Percentiles rank a stretch among this genome's conserved stretches.
phyloP scores from a whole-genome alignment of 352 stramenopile genomes.

The Globisporangium alternatum region DNA sequence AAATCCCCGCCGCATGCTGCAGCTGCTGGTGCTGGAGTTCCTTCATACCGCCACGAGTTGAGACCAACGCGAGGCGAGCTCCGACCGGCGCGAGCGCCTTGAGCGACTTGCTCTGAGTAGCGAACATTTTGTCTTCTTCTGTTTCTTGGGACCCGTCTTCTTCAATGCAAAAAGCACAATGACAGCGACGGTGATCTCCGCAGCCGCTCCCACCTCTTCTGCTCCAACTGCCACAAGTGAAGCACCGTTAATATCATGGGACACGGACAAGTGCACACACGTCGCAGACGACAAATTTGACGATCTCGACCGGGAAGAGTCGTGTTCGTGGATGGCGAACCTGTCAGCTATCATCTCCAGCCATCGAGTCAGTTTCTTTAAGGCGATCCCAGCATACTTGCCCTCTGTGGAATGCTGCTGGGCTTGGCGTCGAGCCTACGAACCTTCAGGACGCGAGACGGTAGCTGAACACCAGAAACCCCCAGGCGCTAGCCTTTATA shows the following conservation, averaged over 20 bases:
- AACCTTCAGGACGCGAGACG: background rate
- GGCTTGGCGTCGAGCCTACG: no score
- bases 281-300: no score
- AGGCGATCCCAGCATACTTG: no score
- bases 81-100: background rate
- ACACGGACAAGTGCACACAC: no score
- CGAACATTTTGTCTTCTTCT: background rate
- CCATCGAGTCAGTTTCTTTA: no score
- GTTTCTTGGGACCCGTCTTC: background rate
- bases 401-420: no score
- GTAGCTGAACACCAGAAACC: background rate
- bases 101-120: background rate
- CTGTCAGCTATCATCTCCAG: no score
- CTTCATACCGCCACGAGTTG: background rate
- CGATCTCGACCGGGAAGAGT: no score
- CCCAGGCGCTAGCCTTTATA: background rate
- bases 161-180: background rate
- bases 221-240: no score
- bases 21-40: background rate
- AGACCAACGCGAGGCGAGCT: background rate
- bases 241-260: no score
- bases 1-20: constrained; percentile 18
- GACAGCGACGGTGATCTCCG: background rate
- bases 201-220: no score
- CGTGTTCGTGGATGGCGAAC: no score